phyloP scores from a whole-genome alignment of 2,329 filamentous ascomycete species.

The Colletotrichum limetticola region DNA sequence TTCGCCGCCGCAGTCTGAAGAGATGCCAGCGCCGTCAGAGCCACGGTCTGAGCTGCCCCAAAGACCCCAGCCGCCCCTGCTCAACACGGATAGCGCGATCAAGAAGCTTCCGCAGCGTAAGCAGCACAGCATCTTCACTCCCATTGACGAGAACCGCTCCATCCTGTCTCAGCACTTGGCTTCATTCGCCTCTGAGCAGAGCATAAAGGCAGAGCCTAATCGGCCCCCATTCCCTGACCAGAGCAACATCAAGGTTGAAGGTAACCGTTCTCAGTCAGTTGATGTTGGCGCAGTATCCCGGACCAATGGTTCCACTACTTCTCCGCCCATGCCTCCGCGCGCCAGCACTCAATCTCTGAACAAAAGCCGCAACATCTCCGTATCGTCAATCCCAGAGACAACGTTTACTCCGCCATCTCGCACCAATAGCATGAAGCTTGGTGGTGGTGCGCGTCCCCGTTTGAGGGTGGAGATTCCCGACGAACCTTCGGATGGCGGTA shows the following conservation, averaged over 20 bases:
- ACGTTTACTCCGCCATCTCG: constrained; percentile 77
- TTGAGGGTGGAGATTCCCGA: constrained; percentile 96
- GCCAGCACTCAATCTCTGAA: constrained; percentile 60
- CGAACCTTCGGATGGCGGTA: constrained; percentile 82
- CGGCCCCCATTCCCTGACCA: constrained; percentile 35
- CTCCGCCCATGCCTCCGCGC: constrained; percentile 64
- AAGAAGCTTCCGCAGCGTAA: constrained; percentile 79
- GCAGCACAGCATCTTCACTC: constrained; percentile 94
- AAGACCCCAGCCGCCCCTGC: constrained; percentile 55
- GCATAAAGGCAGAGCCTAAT: constrained; percentile 48
- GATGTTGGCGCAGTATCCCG: constrained; percentile 69
- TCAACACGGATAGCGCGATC: constrained; percentile 63
- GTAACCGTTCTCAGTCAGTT: constrained; percentile 70
- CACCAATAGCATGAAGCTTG: constrained; percentile 78
- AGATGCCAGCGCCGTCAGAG: constrained; percentile 61
- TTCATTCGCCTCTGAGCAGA: constrained; percentile 68
- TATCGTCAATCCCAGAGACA: constrained; percentile 73
- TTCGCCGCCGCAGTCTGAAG: constrained; percentile 58
- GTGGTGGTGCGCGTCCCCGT: constrained; percentile 78
- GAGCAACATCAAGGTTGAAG: constrained; percentile 38
- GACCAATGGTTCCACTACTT: constrained; percentile 58
- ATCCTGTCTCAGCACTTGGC: constrained; percentile 87
- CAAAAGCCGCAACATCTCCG: constrained; percentile 60
- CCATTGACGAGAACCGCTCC: constrained; percentile 92
- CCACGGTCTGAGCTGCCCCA: constrained; percentile 58